Percentiles rank a stretch among this genome's conserved stretches.
Evolutionary conservation across 108 stramenopile genomes (phyloP).

Genomic region (Stephanodiscus triporus): DNA sequence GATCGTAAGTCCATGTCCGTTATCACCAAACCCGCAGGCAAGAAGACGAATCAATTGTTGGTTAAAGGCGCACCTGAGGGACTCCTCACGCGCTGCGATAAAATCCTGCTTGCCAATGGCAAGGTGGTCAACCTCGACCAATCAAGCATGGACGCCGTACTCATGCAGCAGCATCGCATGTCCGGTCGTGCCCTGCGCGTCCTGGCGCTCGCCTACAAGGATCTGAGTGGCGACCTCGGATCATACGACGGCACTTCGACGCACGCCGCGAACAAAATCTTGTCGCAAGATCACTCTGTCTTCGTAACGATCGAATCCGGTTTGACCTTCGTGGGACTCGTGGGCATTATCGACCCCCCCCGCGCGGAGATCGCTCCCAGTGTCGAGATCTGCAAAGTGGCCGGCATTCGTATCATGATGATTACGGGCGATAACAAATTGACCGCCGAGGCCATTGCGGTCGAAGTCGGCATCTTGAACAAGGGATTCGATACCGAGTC

Average conservation of each 20-base stretch:
- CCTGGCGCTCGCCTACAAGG: constrained; percentile 69
- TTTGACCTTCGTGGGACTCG: constrained; percentile 75
- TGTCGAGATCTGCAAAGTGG: constrained; percentile 67
- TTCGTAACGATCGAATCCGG: constrained; percentile 71
- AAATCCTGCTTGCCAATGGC: constrained; percentile 55
- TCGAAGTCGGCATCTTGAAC: constrained; percentile 74
- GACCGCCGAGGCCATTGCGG: constrained; percentile 87
- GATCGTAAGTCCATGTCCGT: constrained; percentile 56
- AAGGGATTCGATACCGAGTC: constrained; percentile 39
- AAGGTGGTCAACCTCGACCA: constrained; percentile 52
- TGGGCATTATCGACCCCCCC: constrained; percentile 88
- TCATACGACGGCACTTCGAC: constrained; percentile 37
- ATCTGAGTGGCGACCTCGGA: constrained; percentile 41
- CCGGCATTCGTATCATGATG: constrained; percentile 89
- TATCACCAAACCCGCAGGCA: constrained; percentile 17
- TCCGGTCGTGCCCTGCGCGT: constrained; percentile 73
- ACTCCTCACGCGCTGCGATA: constrained; percentile 72
- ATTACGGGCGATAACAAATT: constrained; percentile 89
- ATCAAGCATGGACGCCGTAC: constrained; percentile 31
- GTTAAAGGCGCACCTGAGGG: constrained; percentile 90
- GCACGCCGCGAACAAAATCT: constrained; percentile 37
- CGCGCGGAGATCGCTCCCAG: constrained; percentile 80
- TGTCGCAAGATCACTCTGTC: constrained; percentile 41
- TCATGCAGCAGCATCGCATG: constrained; percentile 51
- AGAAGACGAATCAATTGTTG: constrained; percentile 56